Base-by-base conservation (phyloP, 129 eudicot genomes). In the Escallonia rubra region DNA sequence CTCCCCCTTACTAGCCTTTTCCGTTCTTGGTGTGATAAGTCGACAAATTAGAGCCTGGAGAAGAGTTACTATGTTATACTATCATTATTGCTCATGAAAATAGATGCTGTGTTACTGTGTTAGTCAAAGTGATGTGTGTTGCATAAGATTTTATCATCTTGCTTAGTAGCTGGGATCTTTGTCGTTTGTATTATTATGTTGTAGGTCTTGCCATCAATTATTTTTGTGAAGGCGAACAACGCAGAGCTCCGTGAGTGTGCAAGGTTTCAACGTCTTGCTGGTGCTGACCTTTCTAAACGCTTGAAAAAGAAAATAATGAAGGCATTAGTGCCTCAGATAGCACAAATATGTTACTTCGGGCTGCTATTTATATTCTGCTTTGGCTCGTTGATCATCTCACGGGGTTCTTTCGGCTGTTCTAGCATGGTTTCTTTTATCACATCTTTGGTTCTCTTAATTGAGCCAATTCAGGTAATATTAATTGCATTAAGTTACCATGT, bases 211-310 rank as follows among this genome's bases (percentile, higher is more conserved):
- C 99, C 96, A 59, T 85, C 96, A 41, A 68, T 89, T 58, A 82
- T 89, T 42, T 89, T 93, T 75, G 90, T 93, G 76, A 93, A 93
- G 88, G 99, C 96, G 59, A 93, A 85, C 76, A 84, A 81, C 67
- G 90, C 89, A 52, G 99, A 93, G 70, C 57, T 78, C 67, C 74
- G 75, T 51, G 99, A 93, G 78, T 62, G 81, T 71, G 67, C 79
- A 55, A 84, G 89, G 64, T 93, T 93, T 69, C 76, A 84, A 70
- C 75, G 65, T 48, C 95, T 93, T 82, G 96, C 99, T 73, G 54
- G 63, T 79, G 75, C 74, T 59, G 95, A 93, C 59, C 70, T 86
- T 6, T 66, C 70, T 65, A 78, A 73, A 41, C 79, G 76, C 51
- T 75, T 85, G 57, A 70, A 81, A 8, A 93, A 86, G 80, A 93